Base-by-base conservation (phyloP, 1,284 basidiomycete genomes). In the Kwoniella shivajii region DNA sequence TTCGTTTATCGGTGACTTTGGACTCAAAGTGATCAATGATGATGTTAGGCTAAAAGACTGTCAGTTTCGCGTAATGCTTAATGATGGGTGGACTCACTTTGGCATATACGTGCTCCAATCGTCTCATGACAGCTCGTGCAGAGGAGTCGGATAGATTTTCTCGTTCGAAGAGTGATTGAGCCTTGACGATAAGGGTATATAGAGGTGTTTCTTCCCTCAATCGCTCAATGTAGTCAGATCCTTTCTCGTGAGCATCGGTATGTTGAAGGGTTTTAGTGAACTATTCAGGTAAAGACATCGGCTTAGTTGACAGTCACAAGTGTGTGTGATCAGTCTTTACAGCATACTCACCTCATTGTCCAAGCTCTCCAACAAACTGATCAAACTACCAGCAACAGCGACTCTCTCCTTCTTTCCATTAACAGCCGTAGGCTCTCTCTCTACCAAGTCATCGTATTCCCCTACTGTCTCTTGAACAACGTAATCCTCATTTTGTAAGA, bases 231-330 rank as follows among this genome's bases (percentile, higher is more conserved):
- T 99, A 99, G 78, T 99, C 96, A 48, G 91, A 91, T 4, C 96
- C 92, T 53, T 66, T 73, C 64, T 76, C 75, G 76, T 99, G 96
- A 14, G 96, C 95, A 74, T 99, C 96, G 66, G 97, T 94, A 76
- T 98, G 92, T 83, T 99, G 96, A 50, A 99, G 80, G 71, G 92
- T 95, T 78, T 91, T 92, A 50, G 92, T 98, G 79, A 99, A 99
- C 80, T 75, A 49, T 1, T 11, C 14, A 26, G 7, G n/a, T 22
- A 44, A 47, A n/a, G n/a, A n/a, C n/a, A n/a, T n/a, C n/a, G n/a
- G n/a, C n/a, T n/a, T n/a, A n/a, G n/a, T n/a, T 6, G 2, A 30
- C 47, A n/a, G 22, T 36, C 16, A 36, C 16, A 13, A 18, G 38
- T 24, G 14, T 16, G n/a, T n/a, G n/a, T n/a, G n/a, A n/a, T n/a